Percentiles rank a stretch among this genome's conserved stretches.
Evolutionary conservation across 495 filamentous ascomycete genomes (phyloP).

Genomic region (Penicillium coffeae): DNA sequence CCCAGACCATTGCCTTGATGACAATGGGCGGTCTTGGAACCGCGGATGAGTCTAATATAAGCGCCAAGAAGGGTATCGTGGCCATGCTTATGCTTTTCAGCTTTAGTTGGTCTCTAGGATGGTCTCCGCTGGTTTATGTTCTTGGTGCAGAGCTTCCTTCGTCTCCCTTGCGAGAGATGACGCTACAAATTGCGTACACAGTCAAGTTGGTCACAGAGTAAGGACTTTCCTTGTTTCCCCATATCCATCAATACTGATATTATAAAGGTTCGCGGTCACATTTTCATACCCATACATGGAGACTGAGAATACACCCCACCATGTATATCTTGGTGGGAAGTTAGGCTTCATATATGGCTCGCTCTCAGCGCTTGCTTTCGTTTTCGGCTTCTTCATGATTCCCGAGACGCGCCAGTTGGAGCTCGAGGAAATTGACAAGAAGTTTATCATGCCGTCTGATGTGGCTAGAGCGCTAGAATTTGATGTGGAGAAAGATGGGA

Average conservation of each 20-base stretch:
- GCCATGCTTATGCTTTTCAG: constrained; percentile 19
- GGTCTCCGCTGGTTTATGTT: constrained; percentile 19
- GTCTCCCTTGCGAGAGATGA: constrained; percentile 18
- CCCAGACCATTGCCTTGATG: constrained; percentile 15
- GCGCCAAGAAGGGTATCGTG: constrained; percentile 15
- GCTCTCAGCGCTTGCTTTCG: constrained; percentile 12
- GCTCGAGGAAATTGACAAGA: constrained; percentile 14
- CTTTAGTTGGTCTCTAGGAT: constrained; percentile 21
- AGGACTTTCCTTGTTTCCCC: neutral
- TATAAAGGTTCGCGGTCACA: constrained; percentile 18
- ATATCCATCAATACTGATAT: neutral
- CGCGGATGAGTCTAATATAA: constrained; percentile 5
- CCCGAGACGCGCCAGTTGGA: constrained; percentile 11
- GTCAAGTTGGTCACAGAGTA: constrained; percentile 22
- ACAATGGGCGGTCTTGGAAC: constrained; percentile 22
- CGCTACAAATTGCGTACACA: constrained; percentile 18
- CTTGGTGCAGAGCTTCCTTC: constrained; percentile 18
- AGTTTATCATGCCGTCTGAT: neutral
- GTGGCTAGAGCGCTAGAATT: constrained; percentile 1
- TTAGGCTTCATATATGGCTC: constrained; percentile 24
- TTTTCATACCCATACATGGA: constrained; percentile 22
- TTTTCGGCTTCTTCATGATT: constrained; percentile 15
- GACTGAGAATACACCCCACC: constrained; percentile 9
- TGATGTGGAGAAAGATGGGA: neutral
- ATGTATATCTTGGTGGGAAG: constrained; percentile 19